These are phyloP conservation scores for Pouteria glomerata DNA, from an alignment of 148 eudicot genomes.

Conservation along the genomic window DNA sequence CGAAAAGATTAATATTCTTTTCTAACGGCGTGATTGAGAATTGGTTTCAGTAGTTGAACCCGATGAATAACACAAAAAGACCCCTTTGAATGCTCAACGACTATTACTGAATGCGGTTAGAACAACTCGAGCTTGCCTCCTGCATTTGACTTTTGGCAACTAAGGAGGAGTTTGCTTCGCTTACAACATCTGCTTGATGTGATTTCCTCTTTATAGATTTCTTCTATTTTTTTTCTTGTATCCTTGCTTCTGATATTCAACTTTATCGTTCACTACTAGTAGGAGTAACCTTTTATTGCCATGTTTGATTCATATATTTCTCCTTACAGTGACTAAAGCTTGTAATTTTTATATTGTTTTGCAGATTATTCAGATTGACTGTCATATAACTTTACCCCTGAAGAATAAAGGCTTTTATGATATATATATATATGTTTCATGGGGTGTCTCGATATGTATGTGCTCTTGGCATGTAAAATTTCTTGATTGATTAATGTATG, in stretches of 20 bases:
- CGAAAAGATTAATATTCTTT: neutral
- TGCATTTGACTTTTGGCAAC: neutral
- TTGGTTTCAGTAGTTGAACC: neutral
- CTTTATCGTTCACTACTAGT: neutral
- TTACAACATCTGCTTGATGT: neutral
- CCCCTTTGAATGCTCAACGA: neutral
- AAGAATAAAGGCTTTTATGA: neutral
- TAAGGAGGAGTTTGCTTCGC: neutral
- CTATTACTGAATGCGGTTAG: neutral
- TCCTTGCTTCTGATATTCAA: neutral
- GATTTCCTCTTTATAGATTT: neutral
- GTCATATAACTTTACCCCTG: neutral
- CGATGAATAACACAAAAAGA: neutral
- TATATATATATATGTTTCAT: neutral
- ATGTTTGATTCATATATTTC: neutral
- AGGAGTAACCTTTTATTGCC: neutral
- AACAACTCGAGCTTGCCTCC: neutral
- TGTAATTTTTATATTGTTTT: too few relatives aligned
- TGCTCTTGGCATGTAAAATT: neutral
- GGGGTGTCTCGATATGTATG: neutral
- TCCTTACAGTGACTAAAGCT: neutral
- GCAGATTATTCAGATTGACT: neutral
- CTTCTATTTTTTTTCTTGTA: neutral
- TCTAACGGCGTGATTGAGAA: neutral
- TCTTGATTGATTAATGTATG: neutral